Percentiles rank a stretch among this genome's conserved stretches.
Evolutionary conservation across 2,329 filamentous ascomycete genomes (phyloP).

Genomic region (Diaporthe eres): DNA sequence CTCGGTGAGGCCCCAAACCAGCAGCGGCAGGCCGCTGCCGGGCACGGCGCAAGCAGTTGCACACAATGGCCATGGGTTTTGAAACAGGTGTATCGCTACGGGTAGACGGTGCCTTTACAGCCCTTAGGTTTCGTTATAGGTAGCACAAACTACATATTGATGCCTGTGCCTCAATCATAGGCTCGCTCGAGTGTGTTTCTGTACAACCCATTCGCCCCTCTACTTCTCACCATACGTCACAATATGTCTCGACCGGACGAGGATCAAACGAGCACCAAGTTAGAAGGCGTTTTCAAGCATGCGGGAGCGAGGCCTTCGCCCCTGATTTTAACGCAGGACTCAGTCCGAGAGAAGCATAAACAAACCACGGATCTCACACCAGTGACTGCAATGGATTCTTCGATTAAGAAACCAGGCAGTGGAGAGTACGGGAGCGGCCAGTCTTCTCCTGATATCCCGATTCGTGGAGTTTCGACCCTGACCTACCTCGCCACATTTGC

Average conservation of each 20-base stretch:
- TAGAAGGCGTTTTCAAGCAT: background rate
- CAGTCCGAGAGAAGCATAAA: background rate
- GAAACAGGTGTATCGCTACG: background rate
- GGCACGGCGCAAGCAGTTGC: background rate
- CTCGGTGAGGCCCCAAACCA: background rate
- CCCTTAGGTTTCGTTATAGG: background rate
- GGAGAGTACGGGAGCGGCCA: slow-evolving; percentile 7
- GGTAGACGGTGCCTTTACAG: background rate
- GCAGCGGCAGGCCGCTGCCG: background rate
- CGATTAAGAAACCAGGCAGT: background rate
- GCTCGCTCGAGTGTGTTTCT: background rate
- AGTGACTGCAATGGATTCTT: slow-evolving; percentile 5
- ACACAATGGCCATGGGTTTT: background rate
- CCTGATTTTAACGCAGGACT: background rate
- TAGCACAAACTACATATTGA: background rate
- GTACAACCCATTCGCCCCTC: background rate
- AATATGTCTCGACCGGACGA: background rate
- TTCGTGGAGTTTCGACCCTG: slow-evolving; percentile 12
- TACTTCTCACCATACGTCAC: background rate
- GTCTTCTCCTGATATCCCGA: background rate
- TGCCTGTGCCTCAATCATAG: background rate
- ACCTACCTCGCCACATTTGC: slow-evolving; percentile 17
- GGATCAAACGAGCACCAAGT: background rate
- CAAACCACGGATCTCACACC: background rate
- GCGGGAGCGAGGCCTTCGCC: background rate